Conservation (phyloP, 495 filamentous ascomycete species). For the Darksidea phi region DNA sequence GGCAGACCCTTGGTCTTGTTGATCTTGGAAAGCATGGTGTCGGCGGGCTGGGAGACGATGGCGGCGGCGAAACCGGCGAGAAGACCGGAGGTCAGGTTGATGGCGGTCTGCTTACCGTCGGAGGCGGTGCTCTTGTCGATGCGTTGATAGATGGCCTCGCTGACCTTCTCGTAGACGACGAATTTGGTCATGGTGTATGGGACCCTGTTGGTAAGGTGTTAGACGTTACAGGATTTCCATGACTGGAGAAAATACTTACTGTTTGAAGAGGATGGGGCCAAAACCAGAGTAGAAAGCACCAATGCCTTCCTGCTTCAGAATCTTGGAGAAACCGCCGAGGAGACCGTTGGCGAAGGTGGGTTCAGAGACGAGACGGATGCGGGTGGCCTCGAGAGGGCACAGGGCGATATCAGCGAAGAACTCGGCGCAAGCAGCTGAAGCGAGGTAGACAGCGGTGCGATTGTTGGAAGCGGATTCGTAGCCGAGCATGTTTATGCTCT, state of each 20-base stretch:
- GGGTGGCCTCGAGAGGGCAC: slow-evolving; percentile 48
- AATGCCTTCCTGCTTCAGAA: slow-evolving; percentile 45
- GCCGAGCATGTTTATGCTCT: slow-evolving; percentile 47
- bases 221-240: not conserved
- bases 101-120: slow-evolving; percentile 71
- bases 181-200: slow-evolving; percentile 99
- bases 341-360: slow-evolving; percentile 47
- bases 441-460: slow-evolving; percentile 49
- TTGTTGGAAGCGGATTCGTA: slow-evolving; percentile 46
- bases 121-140: slow-evolving; percentile 78
- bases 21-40: slow-evolving; percentile 99
- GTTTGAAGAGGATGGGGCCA: slow-evolving; percentile 51
- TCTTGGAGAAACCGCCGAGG: slow-evolving; percentile 45
- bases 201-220: slow-evolving; percentile 58
- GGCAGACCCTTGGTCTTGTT: slow-evolving; percentile 98
- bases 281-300: slow-evolving; percentile 50
- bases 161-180: slow-evolving; percentile 97
- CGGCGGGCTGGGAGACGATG: slow-evolving; percentile 93
- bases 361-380: slow-evolving; percentile 46
- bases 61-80: slow-evolving; percentile 97
- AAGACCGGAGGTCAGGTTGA: slow-evolving; percentile 94
- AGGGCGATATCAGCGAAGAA: slow-evolving; percentile 50
- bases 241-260: slow-evolving; percentile 55
- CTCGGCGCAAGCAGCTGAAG: slow-evolving; percentile 45
- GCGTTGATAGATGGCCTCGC: slow-evolving; percentile 69